Evolutionary conservation across 2,329 filamentous ascomycete genomes (phyloP).

Genomic region (Colletotrichum tofieldiae): DNA sequence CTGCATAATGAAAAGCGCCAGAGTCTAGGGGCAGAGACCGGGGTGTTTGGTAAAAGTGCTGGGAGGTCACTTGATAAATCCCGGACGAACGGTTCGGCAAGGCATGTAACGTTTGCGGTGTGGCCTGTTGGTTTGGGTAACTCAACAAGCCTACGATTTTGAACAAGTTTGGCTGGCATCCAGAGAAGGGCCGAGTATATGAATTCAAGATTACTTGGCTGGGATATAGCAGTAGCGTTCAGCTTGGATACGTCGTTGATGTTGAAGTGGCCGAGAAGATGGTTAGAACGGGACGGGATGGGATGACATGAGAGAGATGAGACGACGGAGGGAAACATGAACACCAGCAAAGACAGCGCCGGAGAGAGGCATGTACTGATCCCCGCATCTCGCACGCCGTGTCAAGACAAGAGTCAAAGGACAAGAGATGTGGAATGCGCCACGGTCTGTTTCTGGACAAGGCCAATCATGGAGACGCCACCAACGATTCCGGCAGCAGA

Average conservation of each 20-base stretch:
- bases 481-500: constrained; percentile 43
- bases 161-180: background rate
- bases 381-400: background rate
- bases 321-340: background rate
- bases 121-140: background rate
- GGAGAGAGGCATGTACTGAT: background rate
- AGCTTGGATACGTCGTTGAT: background rate
- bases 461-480: constrained; percentile 40
- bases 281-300: background rate
- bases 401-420: constrained; percentile 18
- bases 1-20: background rate
- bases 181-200: background rate
- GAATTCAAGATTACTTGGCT: no score
- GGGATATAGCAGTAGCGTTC: background rate
- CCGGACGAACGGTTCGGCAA: background rate
- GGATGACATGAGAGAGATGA: background rate
- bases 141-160: background rate
- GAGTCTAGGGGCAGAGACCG: background rate
- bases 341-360: background rate
- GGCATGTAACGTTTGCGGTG: background rate
- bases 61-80: constrained; percentile 1
- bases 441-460: constrained; percentile 28
- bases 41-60: background rate
- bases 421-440: constrained; percentile 20
- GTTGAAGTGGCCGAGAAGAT: background rate